Evolutionary conservation across 2,329 filamentous ascomycete genomes (phyloP).

Genomic region (Sphaerulina musiva): DNA sequence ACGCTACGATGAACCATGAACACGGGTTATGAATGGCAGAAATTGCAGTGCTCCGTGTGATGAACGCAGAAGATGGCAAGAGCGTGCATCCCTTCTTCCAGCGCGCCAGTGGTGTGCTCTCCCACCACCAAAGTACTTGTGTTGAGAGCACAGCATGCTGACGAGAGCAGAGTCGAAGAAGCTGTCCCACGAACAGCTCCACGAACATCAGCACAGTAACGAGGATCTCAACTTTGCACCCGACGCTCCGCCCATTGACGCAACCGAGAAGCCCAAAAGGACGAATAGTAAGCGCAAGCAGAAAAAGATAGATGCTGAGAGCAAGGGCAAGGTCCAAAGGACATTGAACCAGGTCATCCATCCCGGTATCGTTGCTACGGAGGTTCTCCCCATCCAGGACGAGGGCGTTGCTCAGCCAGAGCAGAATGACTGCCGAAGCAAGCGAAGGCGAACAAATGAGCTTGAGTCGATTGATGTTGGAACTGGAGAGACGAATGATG

Average conservation of each 20-base stretch:
- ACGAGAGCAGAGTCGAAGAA: conserved; percentile 4
- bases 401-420: conserved; percentile 18
- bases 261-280: conserved; percentile 13
- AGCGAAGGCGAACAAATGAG: conserved; percentile 36
- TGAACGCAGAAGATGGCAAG: conserved; percentile 23
- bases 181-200: not conserved
- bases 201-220: not conserved
- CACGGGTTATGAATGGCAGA: conserved; percentile 20
- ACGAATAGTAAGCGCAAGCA: conserved; percentile 14
- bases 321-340: conserved; percentile 26
- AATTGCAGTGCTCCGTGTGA: conserved; percentile 20
- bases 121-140: not conserved
- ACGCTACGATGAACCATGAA: not conserved
- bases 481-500: not conserved
- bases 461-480: conserved; percentile 17
- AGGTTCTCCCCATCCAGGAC: not conserved
- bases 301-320: conserved; percentile 13
- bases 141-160: conserved; percentile 2
- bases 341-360: conserved; percentile 27
- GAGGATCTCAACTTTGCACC: conserved; percentile 1
- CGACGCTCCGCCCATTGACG: not conserved
- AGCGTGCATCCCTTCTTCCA: conserved; percentile 31
- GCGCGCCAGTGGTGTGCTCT: conserved; percentile 16
- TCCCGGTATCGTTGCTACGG: conserved; percentile 10
- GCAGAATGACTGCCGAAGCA: conserved; percentile 31